Base-by-base conservation (phyloP, 495 filamentous ascomycete species). In the Hyaloscypha bicolor region DNA sequence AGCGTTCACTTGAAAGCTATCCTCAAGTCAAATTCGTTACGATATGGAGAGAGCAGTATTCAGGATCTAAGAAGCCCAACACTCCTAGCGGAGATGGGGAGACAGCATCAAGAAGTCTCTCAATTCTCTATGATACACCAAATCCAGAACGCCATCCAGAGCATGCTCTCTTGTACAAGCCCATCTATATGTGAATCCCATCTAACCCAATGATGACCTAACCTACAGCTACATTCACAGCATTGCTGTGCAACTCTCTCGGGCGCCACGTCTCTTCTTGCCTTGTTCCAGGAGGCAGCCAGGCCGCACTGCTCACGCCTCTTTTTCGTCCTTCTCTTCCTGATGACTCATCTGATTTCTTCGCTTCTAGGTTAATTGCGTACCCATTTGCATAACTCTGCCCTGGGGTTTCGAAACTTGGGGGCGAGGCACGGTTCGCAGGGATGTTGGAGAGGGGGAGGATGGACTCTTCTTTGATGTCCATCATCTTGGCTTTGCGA, bases 241-340 rank as follows among this genome's bases (percentile, higher is more conserved):
- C 33, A 56, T 64, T 29, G 12, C 30, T 31, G 16, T 51, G 53
- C 29, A 71, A 85, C 60, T 85, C 90, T 59, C 79, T 81, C n/a
- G 76, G 74, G 57, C 85, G 83, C 93, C 93, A 95, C 0, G 90
- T 94, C 62, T 92, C 88, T 70, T 96, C 90, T 74, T 93, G 89
- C 64, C 84, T 91, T 51, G 91, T 93, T 3, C 92, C 90, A 4
- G 86, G 86, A 14, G 90, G 85, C 19, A 93, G 74, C 88, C 90
- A 93, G 45, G 81, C 80, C 45, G 83, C 80, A 70, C 82, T 85
- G 75, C 87, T 91, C 51, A 66, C 74, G 30, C 83, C 85, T 73
- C 89, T 82, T 55, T 82, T 77, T 67, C 85, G 78, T 8, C 82
- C 80, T 32, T 77, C 79, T 22, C 81, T 79, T 30, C 78, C 80